These are phyloP conservation scores for Exophiala dermatitidis DNA, from an alignment of 2,329 filamentous ascomycete genomes.

Conservation along the genomic window DNA sequence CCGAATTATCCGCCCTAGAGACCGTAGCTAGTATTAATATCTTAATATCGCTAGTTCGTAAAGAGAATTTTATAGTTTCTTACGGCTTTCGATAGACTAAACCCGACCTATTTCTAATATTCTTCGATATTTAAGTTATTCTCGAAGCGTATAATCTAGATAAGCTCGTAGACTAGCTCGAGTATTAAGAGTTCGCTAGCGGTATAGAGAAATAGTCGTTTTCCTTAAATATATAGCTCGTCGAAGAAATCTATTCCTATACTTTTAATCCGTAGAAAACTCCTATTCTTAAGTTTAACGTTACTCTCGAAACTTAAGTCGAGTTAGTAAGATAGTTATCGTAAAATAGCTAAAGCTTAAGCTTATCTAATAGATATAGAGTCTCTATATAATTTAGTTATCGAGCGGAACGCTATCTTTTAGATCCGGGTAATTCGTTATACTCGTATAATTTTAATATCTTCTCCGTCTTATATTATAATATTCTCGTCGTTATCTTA, in stretches of 20 bases:
- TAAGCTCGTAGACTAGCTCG: constrained; percentile 40
- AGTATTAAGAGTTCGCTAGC: constrained; percentile 34
- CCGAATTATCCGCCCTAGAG: constrained; percentile 24
- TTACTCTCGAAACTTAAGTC: neutral
- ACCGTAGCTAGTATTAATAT: constrained; percentile 25
- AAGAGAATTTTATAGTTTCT: constrained; percentile 40
- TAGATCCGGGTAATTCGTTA: too few species aligned
- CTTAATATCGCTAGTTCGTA: constrained; percentile 51
- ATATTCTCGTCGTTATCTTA: neutral
- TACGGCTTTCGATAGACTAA: constrained; percentile 32
- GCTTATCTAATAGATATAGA: too few species aligned
- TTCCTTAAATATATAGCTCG: constrained; percentile 34
- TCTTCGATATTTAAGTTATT: neutral
- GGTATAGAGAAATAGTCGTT: constrained; percentile 32
- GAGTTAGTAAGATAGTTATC: neutral
- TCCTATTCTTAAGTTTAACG: constrained; percentile 34
- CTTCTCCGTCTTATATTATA: neutral
- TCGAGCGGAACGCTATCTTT: too few species aligned
- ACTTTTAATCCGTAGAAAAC: constrained; percentile 37
- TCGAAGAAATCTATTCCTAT: constrained; percentile 30
- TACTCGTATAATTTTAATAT: too few species aligned
- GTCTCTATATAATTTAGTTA: too few species aligned
- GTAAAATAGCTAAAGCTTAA: neutral
- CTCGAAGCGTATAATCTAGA: constrained; percentile 29
- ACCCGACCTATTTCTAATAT: constrained; percentile 28